Base-by-base conservation (phyloP, 805 yeast species). In the Ogataea polymorpha region DNA sequence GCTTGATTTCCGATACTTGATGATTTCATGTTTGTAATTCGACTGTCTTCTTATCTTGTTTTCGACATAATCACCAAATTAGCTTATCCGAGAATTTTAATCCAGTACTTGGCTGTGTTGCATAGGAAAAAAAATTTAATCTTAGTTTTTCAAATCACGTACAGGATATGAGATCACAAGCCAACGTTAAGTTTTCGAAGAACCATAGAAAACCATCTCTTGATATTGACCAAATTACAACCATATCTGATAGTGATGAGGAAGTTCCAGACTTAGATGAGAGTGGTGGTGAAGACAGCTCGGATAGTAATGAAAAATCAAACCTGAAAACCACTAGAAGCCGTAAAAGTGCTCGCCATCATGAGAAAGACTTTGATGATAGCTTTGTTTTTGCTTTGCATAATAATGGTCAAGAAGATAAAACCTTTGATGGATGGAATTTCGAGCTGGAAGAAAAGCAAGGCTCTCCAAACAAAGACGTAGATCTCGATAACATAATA, bases 401-500 rank as follows among this genome's bases (percentile, higher is more conserved):
- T 20, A 86, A 77, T 7, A 65, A 58, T 31, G 46, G 55, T 5
- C 55, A 50, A 3, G 35, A 67, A 1, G 42, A 44, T 9, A 48
- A 70, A 3, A 66, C 66, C 3, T 79, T 82, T 39, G 79, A 76
- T 42, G 96, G 96, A 4, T 89, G 97, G 96, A 88, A 88, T 52
- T 87, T 89, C 57, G 76, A 72, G 29, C 78, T 77, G 40, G 78
- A 74, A 27, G 68, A 54, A 12, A 59, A 58, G 25, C 49, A 45
- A 4, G 46, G 40, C 26, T 38, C 25, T 15, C 41, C 34, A 4
- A 48, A 47, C 7, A 77, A 74, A 48, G 86, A 81, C 46, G 96
- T 88, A 7, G 96, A 91, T 68, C 71, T 91, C 46, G 96, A 91
- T 55, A 80, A 80, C 11, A 91, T 91, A 39, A 85, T 91, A 52